phyloP scores from a whole-genome alignment of 306 rosid species.

The Malus asiatica region DNA sequence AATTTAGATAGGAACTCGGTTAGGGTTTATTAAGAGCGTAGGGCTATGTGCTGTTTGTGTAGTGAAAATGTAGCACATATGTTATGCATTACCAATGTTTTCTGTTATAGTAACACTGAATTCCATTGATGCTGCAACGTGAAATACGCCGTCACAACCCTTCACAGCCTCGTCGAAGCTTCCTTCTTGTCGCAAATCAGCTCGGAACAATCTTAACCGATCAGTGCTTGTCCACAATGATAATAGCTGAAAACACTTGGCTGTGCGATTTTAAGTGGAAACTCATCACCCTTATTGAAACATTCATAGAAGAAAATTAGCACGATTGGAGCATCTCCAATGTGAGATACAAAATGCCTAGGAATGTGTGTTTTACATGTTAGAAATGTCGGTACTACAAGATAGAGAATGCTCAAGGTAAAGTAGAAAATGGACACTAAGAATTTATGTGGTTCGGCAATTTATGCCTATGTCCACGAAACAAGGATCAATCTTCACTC shows the following conservation, averaged over 20 bases:
- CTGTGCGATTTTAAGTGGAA: conserved; percentile 24
- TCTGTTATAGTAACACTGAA: conserved; percentile 36
- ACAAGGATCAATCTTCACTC: too few species aligned
- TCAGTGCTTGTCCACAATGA: conserved; percentile 43
- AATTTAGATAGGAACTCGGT: too few species aligned
- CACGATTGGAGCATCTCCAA: background rate
- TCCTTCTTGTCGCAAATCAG: conserved; percentile 58
- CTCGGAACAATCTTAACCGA: conserved; percentile 51
- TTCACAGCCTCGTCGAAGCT: conserved; percentile 71
- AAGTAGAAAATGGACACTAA: too few species aligned
- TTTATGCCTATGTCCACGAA: too few species aligned
- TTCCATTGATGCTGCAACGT: conserved; percentile 72
- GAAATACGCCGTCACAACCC: conserved; percentile 67
- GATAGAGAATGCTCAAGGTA: too few species aligned
- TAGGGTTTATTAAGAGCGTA: too few species aligned
- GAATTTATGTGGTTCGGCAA: too few species aligned
- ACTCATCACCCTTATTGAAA: background rate
- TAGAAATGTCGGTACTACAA: too few species aligned
- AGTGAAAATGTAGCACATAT: too few species aligned
- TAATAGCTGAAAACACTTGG: conserved; percentile 46
- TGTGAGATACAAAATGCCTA: too few species aligned
- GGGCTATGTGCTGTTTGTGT: too few species aligned
- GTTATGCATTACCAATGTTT: conserved; percentile 38
- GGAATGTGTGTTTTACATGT: too few species aligned
- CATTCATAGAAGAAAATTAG: background rate